These are phyloP conservation scores for Candolleomyces efflorescens DNA, from an alignment of 768 basidiomycete species.

Conservation along the genomic window DNA sequence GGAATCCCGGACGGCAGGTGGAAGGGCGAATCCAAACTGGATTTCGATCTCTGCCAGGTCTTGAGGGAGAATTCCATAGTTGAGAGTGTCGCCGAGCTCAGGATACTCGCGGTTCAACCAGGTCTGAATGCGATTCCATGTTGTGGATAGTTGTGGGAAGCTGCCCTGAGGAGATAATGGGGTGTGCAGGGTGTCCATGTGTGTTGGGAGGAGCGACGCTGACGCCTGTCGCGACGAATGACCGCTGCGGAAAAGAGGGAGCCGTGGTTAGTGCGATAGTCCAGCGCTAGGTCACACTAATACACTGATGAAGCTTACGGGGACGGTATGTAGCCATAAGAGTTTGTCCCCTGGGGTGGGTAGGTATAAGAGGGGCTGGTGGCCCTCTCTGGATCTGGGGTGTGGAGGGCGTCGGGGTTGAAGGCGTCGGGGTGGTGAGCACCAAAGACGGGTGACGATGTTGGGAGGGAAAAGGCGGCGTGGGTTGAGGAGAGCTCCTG, in stretches of 20 bases:
- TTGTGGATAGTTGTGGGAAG: conserved; percentile 78
- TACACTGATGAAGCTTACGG: conserved; percentile 36
- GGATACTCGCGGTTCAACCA: conserved; percentile 88
- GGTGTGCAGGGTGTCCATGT: conserved; percentile 49
- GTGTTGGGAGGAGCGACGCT: conserved; percentile 62
- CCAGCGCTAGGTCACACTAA: conserved; percentile 3
- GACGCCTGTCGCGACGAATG: conserved; percentile 40
- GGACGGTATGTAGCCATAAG: conserved; percentile 60
- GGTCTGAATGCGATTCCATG: conserved; percentile 80
- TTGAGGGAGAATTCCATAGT: conserved; percentile 79
- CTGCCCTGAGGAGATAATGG: conserved; percentile 35
- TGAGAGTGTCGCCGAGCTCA: conserved; percentile 93
- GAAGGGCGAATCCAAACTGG: conserved; percentile 81
- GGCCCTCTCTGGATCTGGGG: conserved; percentile 45
- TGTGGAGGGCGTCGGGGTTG: conserved; percentile 47
- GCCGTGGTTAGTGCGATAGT: conserved; percentile 3
- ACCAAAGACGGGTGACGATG: conserved; percentile 55
- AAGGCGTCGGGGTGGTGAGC: conserved; percentile 59
- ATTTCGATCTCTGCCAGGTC: conserved; percentile 81
- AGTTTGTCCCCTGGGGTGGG: conserved; percentile 55
- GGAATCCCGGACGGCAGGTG: conserved; percentile 84
- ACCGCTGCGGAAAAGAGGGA: conserved; percentile 12
- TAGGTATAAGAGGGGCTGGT: conserved; percentile 62
- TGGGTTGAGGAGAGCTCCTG: conserved; percentile 75
- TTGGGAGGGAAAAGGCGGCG: conserved; percentile 86